These are phyloP conservation scores for Berberis vulgaris DNA, from an alignment of 164 flowering plant species.

Conservation along the genomic window DNA sequence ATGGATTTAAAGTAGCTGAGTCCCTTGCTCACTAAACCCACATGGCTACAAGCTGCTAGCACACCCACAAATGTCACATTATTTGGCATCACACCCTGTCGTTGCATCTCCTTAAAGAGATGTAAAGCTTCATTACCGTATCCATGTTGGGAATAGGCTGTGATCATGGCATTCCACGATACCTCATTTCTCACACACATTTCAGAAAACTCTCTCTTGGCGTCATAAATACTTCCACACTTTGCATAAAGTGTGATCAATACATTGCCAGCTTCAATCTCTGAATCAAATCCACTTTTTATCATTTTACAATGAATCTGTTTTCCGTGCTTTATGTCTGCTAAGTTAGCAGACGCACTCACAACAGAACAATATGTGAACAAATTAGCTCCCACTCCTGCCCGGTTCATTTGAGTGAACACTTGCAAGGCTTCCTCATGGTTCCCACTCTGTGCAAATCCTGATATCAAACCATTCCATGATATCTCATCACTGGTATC, in stretches of 20 bases:
- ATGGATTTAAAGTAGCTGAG: constrained; percentile 26
- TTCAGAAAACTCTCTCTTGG: constrained; percentile 12
- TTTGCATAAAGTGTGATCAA: constrained; percentile 24
- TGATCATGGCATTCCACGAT: constrained; percentile 31
- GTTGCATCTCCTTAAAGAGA: constrained; percentile 25
- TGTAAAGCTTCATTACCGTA: constrained; percentile 19
- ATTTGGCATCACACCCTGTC: constrained; percentile 16
- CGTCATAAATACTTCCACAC: constrained; percentile 24
- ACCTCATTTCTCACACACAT: constrained; percentile 23
- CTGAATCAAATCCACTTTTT: constrained; percentile 20
- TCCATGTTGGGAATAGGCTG: constrained; percentile 30
- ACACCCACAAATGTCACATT: constrained; percentile 28
- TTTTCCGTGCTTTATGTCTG: constrained; percentile 23
- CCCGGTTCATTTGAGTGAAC: constrained; percentile 16
- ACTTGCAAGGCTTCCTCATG: constrained; percentile 22
- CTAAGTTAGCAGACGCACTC: constrained; percentile 26
- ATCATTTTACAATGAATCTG: constrained; percentile 23
- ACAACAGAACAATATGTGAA: constrained; percentile 18
- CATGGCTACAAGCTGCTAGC: constrained; percentile 32
- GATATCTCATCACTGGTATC: constrained; percentile 17
- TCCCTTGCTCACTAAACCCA: constrained; percentile 25
- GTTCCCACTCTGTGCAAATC: constrained; percentile 25
- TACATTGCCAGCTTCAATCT: constrained; percentile 21
- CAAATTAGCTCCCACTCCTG: constrained; percentile 12
- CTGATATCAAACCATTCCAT: constrained; percentile 26